phyloP scores from a whole-genome alignment of 345 rosid species.

The Eucalyptus dawsonii region DNA sequence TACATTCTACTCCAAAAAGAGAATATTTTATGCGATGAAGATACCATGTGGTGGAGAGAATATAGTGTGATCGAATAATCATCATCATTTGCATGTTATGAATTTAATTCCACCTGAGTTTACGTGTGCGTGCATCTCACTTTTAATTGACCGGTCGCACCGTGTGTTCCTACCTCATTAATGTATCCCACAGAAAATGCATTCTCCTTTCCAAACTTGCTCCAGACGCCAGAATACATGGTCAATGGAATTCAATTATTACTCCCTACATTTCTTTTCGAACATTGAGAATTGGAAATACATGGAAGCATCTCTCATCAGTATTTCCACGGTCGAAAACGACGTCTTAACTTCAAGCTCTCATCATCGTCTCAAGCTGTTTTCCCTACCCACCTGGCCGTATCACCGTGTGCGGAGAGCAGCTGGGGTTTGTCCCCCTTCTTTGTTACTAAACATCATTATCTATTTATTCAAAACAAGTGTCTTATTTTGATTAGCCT shows the following conservation, averaged over 20 bases:
- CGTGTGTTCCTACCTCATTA: neutral
- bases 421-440: neutral
- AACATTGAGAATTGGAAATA: neutral
- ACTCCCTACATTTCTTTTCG: neutral
- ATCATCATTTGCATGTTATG: neutral
- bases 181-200: neutral
- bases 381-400: neutral
- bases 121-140: neutral
- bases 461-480: neutral
- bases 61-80: neutral
- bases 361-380: neutral
- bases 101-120: neutral
- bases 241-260: neutral
- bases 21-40: neutral
- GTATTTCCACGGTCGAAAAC: neutral
- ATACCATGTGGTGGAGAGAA: neutral
- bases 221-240: neutral
- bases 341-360: neutral
- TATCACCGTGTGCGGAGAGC: neutral
- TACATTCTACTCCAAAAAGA: neutral
- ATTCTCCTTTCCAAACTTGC: neutral
- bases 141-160: neutral
- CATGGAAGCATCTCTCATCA: neutral
- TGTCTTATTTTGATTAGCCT: neutral
- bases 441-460: neutral